Evolutionary conservation across 2,329 filamentous ascomycete species (phyloP), one percentile per base, ranked within the genome.

Genomic region (Didymella pinodella): DNA sequence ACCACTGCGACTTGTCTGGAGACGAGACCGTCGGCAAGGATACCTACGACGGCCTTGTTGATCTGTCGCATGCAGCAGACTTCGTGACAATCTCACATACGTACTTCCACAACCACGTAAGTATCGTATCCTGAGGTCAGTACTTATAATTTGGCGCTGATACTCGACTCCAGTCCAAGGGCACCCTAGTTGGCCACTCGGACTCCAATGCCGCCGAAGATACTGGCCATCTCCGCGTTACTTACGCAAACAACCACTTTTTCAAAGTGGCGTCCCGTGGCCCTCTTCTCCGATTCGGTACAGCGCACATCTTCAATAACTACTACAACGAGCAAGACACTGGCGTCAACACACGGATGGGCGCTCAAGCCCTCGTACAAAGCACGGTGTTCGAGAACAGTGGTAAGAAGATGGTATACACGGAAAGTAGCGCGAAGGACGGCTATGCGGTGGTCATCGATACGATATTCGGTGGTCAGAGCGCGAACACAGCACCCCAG

Each of bases 181-280:
- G 81, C 16, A 84, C 82, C 0, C 79, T 88, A 6, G 77, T 86
- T 51, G 86, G 84, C 11, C 85, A 88, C 80, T 84, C 81, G 28
- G 84, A 88, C 79, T 82, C 64, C 76, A 86, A 86, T 76, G 76
- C 65, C 28, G 77, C 69, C 49, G 66, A 69, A 50, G 88, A 90
- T 76, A 84, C 71, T 1, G 87, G 87, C 63, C 80, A 86, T 68
- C 81, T 90, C 31, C 83, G 81, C 72, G 78, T 90, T 40, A 90
- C 88, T 54, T 88, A 87, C 71, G 83, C 83, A 76, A 85, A 89
- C 81, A 90, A 90, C 82, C 80, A 84, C 79, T 90, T 82, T 82
- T 73, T 73, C 67, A 87, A 88, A 77, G 76, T 88, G 68, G 85
- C 86, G 80, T 87, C 84, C 7, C 87, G 88, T 52, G 79, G 78